Conservation (phyloP, 129 eudicot genomes). For the Arctium minus region DNA sequence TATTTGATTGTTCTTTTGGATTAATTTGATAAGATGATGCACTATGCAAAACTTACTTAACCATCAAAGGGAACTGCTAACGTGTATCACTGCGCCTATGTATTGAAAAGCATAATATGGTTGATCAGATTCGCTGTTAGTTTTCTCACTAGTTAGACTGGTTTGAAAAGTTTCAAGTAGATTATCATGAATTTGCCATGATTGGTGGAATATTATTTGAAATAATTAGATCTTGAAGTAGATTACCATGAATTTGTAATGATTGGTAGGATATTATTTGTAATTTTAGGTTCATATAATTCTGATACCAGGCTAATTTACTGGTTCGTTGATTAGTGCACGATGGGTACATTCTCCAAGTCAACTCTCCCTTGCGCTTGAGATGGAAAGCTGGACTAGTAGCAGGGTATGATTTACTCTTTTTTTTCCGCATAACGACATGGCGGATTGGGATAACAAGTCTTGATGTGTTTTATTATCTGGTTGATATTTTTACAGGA, state of each 20-base stretch:
- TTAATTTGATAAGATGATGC: neutral
- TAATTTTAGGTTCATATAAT: conserved; percentile 39
- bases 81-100: neutral
- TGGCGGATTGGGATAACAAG: neutral
- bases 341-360: conserved; percentile 75
- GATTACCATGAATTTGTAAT: neutral
- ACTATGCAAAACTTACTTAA: neutral
- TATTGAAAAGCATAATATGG: neutral
- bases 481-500: conserved; percentile 40
- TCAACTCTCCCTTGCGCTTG: conserved; percentile 61
- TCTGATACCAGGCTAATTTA: conserved; percentile 68
- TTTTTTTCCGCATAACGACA: neutral
- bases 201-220: neutral
- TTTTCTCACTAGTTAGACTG: conserved; percentile 7
- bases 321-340: conserved; percentile 86
- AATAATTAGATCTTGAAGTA: neutral
- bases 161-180: conserved; percentile 7
- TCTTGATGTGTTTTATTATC: neutral
- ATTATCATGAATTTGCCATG: neutral
- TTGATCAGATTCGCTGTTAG: neutral
- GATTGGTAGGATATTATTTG: conserved; percentile 17
- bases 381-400: conserved; percentile 76
- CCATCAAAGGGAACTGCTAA: neutral
- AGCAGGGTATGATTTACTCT: conserved; percentile 48
- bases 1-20: neutral